Evolutionary conservation across 768 basidiomycete genomes (phyloP), one percentile per base, ranked within the genome.

Genomic region (Mycena epipterygia): DNA sequence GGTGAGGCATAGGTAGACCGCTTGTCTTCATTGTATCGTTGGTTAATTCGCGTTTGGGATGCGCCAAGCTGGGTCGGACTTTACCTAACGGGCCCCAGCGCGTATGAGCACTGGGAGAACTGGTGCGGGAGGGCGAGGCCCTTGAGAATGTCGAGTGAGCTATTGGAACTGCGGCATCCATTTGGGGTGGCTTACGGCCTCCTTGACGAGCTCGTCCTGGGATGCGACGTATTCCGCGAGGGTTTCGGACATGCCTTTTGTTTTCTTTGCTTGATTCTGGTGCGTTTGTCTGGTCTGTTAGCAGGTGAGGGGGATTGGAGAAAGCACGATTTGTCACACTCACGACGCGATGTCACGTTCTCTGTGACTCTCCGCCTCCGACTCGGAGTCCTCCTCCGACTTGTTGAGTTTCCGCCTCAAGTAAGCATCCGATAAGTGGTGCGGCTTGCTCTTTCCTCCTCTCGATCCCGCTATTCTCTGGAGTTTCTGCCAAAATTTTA

Each of bases 1-100:
- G 1, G 93, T 91, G 12, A 90, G 80, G 76, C 95, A 96, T 61
- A 95, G 89, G 78, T 95, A 94, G 13, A 95, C 89, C 0, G 93
- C 90, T 80, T 96, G 95, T 65, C 91, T 89, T n/a, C n/a, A n/a
- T n/a, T 70, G 76, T 49, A 52, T 44, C 37, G 30, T 68, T 55
- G 76, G 71, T 67, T 69, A 44, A 41, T 62, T 32, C 63, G 72
- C 41, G 66, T 56, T 30, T 57, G 29, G n/a, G 30, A 41, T 49
- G 41, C 12, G 58, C 55, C 14, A 27, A 60, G 33, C 49, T 27
- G 64, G 51, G 14, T 25, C 56, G 64, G 30, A 16, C 70, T 71
- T 64, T 67, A 87, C 87, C 89, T 83, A 37, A 93, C 80, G 25
- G 83, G 81, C 0, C 92, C 91, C 70, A 89, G 79, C 46, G 81